A percentile compares a stretch with the other conserved stretches of the same genome.
Conservation (phyloP, 163 green algal species). For the Scenedesmus sp. region DNA sequence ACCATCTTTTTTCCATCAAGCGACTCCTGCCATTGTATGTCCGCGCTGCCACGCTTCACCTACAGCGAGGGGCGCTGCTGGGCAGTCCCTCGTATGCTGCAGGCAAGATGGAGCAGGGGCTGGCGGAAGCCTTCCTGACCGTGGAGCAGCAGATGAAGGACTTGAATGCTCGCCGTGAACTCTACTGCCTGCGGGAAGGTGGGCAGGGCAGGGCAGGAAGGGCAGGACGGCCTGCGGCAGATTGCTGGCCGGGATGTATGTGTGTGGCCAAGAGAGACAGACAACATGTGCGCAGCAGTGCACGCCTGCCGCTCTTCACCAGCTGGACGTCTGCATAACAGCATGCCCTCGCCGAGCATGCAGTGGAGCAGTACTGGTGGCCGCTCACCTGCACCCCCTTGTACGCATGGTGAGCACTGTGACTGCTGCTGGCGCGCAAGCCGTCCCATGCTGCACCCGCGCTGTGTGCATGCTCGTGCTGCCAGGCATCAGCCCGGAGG, state of each 20-base stretch:
- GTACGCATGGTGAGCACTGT: no score
- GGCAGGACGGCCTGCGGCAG: no score
- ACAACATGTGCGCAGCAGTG: no score
- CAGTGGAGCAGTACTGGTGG: no score
- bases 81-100: neutral
- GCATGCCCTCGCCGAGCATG: no score
- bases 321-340: no score
- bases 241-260: no score
- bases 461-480: no score
- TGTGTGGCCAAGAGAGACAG: no score
- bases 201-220: neutral
- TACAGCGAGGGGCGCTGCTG: slow-evolving; percentile 29
- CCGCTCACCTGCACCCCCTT: neutral
- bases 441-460: no score
- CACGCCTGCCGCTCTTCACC: no score
- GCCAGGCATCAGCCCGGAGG: neutral
- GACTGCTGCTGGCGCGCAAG: no score
- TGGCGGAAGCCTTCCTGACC: slow-evolving; percentile 55
- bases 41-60: neutral
- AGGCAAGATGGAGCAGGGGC: slow-evolving; percentile 34
- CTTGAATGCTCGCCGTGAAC: slow-evolving; percentile 16
- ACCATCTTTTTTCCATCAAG: neutral
- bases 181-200: slow-evolving; percentile 50
- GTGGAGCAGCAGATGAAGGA: slow-evolving; percentile 55
- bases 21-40: neutral